Evolutionary conservation across 1,284 basidiomycete genomes (phyloP), one percentile per base, ranked within the genome.

Genomic region (Cutaneotrichosporon arboriforme): DNA sequence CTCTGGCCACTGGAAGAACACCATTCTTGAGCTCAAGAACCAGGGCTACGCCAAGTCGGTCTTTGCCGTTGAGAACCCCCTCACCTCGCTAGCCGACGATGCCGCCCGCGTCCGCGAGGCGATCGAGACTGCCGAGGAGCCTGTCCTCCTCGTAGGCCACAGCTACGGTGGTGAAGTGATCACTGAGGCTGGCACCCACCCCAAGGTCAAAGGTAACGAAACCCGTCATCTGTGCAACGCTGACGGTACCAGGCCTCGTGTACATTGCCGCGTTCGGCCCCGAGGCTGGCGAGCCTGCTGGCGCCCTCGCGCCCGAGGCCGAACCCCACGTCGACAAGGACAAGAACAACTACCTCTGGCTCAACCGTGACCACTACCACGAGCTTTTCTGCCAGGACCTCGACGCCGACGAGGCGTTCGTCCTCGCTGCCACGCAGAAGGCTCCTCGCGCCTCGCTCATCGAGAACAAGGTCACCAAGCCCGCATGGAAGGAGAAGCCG

Each of bases 261-360:
- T 49, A 49, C 48, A 41, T 49, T 18, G 48, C 48, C 33, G 48
- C 48, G 4, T 20, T 49, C 40, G 48, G 31, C 13, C 48, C 48
- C 39, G 48, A 49, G 33, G 48, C 26, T 13, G 48, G 48, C 48
- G 48, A 49, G 48, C 23, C 39, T 13, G 48, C 48, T 18, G 33
- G 20, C 48, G 33, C 18, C 31, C 40, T 49, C 34, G 33, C 26
- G 48, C 48, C 48, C 15, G 41, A 49, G 39, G 31, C 20, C 14
- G 14, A 17, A 35, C 18, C 39, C 31, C 18, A 20, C 18, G 20
- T 49, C 33, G 41, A 36, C 31, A 36, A 42, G 39, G 31, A 33
- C 17, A 39, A 26, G 31, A 33, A 21, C 48, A 31, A 43, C 31
- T 49, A 22, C 40, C 18, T 34, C 18, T 17, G 21, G 18, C 26